Evolutionary conservation across 768 basidiomycete genomes (phyloP).

Genomic region (Terana coerulea): DNA sequence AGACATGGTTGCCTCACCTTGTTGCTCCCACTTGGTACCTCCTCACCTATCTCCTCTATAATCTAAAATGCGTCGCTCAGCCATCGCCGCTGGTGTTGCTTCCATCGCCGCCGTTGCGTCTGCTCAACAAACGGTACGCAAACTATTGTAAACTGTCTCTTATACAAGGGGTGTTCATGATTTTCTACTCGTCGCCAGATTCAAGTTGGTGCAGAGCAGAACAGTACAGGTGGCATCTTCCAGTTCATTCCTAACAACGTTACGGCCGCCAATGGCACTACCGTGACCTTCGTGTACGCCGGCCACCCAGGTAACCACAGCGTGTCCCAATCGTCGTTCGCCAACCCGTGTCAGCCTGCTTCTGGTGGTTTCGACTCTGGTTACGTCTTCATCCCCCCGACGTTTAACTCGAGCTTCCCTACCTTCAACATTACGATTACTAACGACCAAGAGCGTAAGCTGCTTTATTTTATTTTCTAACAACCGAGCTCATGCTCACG

Average conservation of each 20-base stretch:
- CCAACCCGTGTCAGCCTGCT: constrained; percentile 40
- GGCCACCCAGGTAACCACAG: constrained; percentile 52
- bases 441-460: constrained; percentile 41
- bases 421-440: constrained; percentile 51
- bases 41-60: background rate
- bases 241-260: constrained; percentile 43
- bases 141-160: background rate
- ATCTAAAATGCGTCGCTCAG: too few species aligned
- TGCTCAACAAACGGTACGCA: background rate
- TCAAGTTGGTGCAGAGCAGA: constrained; percentile 35
- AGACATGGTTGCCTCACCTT: background rate
- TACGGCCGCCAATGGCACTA: constrained; percentile 40
- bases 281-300: constrained; percentile 47
- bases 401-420: constrained; percentile 27
- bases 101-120: too few species aligned
- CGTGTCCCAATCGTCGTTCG: constrained; percentile 48
- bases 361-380: constrained; percentile 54
- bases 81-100: too few species aligned
- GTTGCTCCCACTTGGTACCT: background rate
- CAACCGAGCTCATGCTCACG: background rate
- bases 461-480: background rate
- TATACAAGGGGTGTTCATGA: background rate
- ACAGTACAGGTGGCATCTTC: constrained; percentile 34
- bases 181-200: constrained; percentile 21
- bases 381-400: constrained; percentile 37